Evolutionary conservation across 768 basidiomycete species (phyloP).

Genomic region (Termitomyces titanicus): DNA sequence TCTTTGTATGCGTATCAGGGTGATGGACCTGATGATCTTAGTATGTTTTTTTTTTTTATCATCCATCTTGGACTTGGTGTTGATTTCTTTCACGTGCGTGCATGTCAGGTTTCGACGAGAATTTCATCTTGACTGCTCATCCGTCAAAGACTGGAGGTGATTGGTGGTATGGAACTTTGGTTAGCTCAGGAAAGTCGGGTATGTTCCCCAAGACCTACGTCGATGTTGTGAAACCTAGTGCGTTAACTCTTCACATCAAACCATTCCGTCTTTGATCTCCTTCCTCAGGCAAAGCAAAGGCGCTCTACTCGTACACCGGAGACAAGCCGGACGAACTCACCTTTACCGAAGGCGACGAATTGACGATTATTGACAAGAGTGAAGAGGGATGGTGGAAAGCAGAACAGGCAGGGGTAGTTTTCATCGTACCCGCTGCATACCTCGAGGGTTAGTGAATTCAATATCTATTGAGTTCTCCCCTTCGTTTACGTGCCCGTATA

Average conservation of each 20-base stretch:
- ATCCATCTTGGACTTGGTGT: too few relatives aligned
- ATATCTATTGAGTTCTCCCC: slow-evolving; percentile 50
- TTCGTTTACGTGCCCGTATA: slow-evolving; percentile 54
- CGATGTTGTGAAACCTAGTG: slow-evolving; percentile 65
- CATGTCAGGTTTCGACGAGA: slow-evolving; percentile 85
- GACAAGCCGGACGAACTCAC: slow-evolving; percentile 77
- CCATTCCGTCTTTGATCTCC: neutral
- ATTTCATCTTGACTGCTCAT: slow-evolving; percentile 73
- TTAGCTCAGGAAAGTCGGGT: slow-evolving; percentile 66
- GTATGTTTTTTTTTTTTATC: slow-evolving; percentile 39
- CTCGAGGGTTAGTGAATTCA: slow-evolving; percentile 81
- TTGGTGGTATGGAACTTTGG: slow-evolving; percentile 88
- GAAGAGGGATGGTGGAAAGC: slow-evolving; percentile 97
- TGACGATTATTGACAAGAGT: slow-evolving; percentile 76
- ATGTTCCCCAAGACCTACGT: slow-evolving; percentile 93
- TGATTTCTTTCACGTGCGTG: too few relatives aligned
- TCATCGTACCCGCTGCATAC: slow-evolving; percentile 91
- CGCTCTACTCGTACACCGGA: slow-evolving; percentile 75
- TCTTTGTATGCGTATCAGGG: slow-evolving; percentile 84
- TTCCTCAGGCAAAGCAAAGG: slow-evolving; percentile 61
- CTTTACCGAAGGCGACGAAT: slow-evolving; percentile 74
- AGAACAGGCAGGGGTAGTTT: slow-evolving; percentile 80
- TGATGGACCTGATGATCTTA: slow-evolving; percentile 84
- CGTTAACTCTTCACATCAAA: slow-evolving; percentile 21
- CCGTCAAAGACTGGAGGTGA: slow-evolving; percentile 83